phyloP scores from a whole-genome alignment of 768 basidiomycete species.

The Boletus huronensis region DNA sequence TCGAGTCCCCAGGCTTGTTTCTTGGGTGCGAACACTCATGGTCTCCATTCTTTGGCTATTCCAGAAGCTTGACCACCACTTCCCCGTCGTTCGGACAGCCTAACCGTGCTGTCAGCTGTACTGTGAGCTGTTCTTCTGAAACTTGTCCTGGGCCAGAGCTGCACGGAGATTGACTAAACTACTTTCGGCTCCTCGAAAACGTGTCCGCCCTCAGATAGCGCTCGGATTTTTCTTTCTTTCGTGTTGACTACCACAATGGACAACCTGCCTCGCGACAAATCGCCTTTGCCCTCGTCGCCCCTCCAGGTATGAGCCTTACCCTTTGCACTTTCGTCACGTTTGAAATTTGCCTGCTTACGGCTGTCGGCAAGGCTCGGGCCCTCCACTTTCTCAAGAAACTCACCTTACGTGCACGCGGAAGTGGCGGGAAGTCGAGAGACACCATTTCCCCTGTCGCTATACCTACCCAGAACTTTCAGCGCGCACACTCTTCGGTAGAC shows the following conservation, averaged over 20 bases:
- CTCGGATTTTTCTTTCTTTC: conserved; percentile 10
- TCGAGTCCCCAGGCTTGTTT: conserved; percentile 9
- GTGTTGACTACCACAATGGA: conserved; percentile 27
- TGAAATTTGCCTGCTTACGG: conserved; percentile 7
- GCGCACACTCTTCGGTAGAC: conserved; percentile 36
- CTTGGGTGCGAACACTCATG: conserved; percentile 12
- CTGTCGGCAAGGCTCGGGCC: conserved; percentile 28
- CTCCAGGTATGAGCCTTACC: conserved; percentile 27
- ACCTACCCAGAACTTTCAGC: conserved; percentile 22
- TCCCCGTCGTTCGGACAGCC: background rate
- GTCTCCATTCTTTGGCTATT: background rate
- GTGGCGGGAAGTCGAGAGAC: conserved; percentile 28
- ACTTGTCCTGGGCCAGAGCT: background rate
- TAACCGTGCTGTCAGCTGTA: background rate
- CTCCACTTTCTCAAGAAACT: conserved; percentile 40
- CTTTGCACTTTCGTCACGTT: conserved; percentile 6
- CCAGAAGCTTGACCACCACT: background rate
- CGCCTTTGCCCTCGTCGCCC: conserved; percentile 19
- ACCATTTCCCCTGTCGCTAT: conserved; percentile 23
- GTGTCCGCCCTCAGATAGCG: conserved; percentile 24
- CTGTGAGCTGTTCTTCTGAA: background rate
- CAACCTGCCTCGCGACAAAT: conserved; percentile 20
- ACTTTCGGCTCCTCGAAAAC: conserved; percentile 27
- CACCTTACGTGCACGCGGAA: conserved; percentile 32
- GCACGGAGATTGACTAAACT: conserved; percentile 21